phyloP scores from a whole-genome alignment of 768 basidiomycete species.

The Leucocoprinus leucothites region DNA sequence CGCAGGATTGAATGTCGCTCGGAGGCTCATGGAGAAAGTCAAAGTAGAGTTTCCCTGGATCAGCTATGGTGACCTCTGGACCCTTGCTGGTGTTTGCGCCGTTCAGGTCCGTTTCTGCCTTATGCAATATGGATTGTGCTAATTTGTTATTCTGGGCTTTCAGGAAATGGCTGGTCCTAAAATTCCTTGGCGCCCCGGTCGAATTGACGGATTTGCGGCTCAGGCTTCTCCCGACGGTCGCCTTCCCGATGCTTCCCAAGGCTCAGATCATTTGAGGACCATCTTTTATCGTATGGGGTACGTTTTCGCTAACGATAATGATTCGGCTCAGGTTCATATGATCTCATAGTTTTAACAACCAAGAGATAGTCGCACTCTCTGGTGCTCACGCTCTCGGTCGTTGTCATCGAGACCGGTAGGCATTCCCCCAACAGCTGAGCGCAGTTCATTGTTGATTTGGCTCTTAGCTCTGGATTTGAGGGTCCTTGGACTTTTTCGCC shows the following conservation, averaged over 20 bases:
- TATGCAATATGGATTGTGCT: background rate
- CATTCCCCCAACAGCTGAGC: no score
- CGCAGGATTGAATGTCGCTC: conserved; percentile 77
- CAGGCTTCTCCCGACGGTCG: conserved; percentile 85
- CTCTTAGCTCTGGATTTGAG: conserved; percentile 69
- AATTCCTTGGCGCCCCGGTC: conserved; percentile 90
- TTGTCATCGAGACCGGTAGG: conserved; percentile 79
- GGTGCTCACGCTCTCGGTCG: conserved; percentile 96
- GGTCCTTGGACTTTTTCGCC: conserved; percentile 97
- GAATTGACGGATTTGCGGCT: conserved; percentile 79
- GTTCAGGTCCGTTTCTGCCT: conserved; percentile 48
- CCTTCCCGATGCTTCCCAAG: conserved; percentile 84
- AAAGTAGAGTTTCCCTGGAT: conserved; percentile 93
- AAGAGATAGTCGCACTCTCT: conserved; percentile 92
- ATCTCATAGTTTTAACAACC: conserved; percentile 76
- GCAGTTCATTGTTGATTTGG: background rate
- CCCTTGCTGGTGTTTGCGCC: conserved; percentile 89
- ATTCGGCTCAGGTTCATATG: conserved; percentile 1
- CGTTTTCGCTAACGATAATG: conserved; percentile 7
- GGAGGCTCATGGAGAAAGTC: conserved; percentile 78
- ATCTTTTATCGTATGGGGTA: conserved; percentile 92
- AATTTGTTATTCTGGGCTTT: background rate
- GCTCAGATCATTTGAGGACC: conserved; percentile 79
- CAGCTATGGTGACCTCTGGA: conserved; percentile 96
- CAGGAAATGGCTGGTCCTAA: conserved; percentile 91